Base-by-base conservation (phyloP, 441 rosid species). In the Kokia cookei region DNA sequence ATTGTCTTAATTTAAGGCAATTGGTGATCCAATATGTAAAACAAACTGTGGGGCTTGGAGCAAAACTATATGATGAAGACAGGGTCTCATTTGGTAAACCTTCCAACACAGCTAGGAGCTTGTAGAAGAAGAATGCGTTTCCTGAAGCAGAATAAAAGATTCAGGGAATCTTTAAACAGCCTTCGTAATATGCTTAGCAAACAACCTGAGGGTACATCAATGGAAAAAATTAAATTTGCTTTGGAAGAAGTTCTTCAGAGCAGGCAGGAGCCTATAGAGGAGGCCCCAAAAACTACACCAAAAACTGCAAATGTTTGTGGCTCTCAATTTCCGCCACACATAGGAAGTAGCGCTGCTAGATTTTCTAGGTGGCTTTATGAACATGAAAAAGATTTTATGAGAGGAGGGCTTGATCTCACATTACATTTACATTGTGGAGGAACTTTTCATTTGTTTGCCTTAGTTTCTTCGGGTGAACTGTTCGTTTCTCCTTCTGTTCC, bases 361-460 rank as follows among this genome's bases (percentile, higher is more conserved):
- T 88, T 93, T 88, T 92, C 90, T 65, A 73, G 75, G 43, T 90
- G 92, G 97, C 92, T 96, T 72, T 75, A 69, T 67, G 92, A 86
- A 76, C 83, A 77, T 65, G 87, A 88, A 77, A 85, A 73, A 61
- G 86, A 91, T 77, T 86, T 92, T 62, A 79, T 80, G 75, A 85
- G 83, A 74, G 87, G 83, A 62, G 86, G 81, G 47, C 66, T 88
- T 74, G 76, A 78, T 85, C 93, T 92, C 69, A 58, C 80, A 5
- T 81, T 79, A 75, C 93, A 91, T 84, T 78, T 96, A 86, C 93
- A 88, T 42, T 96, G 99, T 73, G 99, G 97, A 58, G 97, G 92
- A 72, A 79, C 89, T 78, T 79, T 93, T 58, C 88, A 90, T 79
- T 82, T 93, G 82, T 85, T 93, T 83, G 85, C 90, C 35, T 80